Base-by-base conservation (phyloP, 768 basidiomycete species). In the Tulasnella sp. region DNA sequence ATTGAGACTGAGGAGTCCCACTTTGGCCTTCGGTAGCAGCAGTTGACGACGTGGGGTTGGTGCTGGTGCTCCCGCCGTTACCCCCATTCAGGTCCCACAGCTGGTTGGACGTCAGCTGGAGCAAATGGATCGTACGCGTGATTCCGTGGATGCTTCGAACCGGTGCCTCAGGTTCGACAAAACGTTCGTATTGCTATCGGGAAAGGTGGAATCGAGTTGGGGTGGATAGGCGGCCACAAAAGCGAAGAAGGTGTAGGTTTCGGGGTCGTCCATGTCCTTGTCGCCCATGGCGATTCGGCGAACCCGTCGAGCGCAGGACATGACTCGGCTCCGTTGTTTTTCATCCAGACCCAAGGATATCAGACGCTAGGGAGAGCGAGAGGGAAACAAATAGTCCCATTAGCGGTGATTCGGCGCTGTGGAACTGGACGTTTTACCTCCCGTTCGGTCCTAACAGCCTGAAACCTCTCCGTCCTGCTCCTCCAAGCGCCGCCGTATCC, bases 191-290 rank as follows among this genome's bases (percentile, higher is more conserved):
- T n/a, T n/a, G 1, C 16, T 21, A 0, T 44, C 44, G 21, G 42
- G 31, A 10, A 31, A 34, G 4, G 38, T n/a, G 7, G 58, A 10
- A 14, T 56, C 48, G 52, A 19, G 48, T 34, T 62, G 46, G 2
- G 76, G 38, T 1, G 76, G 56, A 58, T 71, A 77, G 34, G 76
- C 76, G 38, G 48, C 76, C 9, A 40, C 46, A n/a, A 77, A 77
- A 38, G 76, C 76, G 56, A 77, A 77, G 62, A 77, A 71, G 38
- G 76, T 77, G 27, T 77, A 77, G 52, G 76, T 77, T 9, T 77
- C 76, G 21, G 76, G 76, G 68, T 77, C 76, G 39, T 77, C 62
- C 38, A 62, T 62, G 39, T 71, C 76, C 16, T 46, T 36, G n/a
- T 34, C 40, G n/a, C 76, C 76, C 76, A 77, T 77, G 38, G 46